These are phyloP conservation scores for Podospora sp. DNA, from an alignment of 495 filamentous ascomycete genomes.

Conservation along the genomic window DNA sequence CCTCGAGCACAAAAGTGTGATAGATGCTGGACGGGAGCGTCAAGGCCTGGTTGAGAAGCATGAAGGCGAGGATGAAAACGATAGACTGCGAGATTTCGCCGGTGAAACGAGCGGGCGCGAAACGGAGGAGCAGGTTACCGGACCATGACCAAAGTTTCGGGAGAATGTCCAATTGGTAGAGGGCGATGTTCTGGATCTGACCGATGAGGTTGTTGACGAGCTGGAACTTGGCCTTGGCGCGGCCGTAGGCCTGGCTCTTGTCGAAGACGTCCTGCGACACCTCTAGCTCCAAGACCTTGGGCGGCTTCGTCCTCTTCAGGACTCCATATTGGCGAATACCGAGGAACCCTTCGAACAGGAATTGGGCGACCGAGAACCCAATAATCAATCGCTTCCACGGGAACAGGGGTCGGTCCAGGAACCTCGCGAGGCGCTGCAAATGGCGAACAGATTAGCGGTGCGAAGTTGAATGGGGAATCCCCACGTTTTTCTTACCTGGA, in stretches of 20 bases:
- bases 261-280: conserved; percentile 90
- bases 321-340: conserved; percentile 85
- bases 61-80: conserved; percentile 87
- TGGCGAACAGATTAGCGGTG: not conserved
- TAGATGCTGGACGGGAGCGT: conserved; percentile 85
- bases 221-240: conserved; percentile 89
- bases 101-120: conserved; percentile 73
- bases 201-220: conserved; percentile 78
- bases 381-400: conserved; percentile 97
- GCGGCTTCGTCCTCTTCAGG: conserved; percentile 74
- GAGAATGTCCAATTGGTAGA: conserved; percentile 88
- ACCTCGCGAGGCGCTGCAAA: conserved; percentile 75
- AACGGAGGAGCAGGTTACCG: conserved; percentile 70
- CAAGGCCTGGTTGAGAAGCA: conserved; percentile 73
- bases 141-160: conserved; percentile 86
- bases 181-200: conserved; percentile 80
- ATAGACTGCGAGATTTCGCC: conserved; percentile 95
- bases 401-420: conserved; percentile 88
- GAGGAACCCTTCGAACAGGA: conserved; percentile 81
- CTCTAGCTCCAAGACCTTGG: conserved; percentile 81
- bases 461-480: not conserved
- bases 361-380: conserved; percentile 88
- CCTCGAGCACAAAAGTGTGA: conserved; percentile 91
- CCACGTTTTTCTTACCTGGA: conserved; percentile 44
- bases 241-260: conserved; percentile 94